These are phyloP conservation scores for Podila clonocystis DNA, from an alignment of 192 early-diverging fungal species.

Conservation along the genomic window DNA sequence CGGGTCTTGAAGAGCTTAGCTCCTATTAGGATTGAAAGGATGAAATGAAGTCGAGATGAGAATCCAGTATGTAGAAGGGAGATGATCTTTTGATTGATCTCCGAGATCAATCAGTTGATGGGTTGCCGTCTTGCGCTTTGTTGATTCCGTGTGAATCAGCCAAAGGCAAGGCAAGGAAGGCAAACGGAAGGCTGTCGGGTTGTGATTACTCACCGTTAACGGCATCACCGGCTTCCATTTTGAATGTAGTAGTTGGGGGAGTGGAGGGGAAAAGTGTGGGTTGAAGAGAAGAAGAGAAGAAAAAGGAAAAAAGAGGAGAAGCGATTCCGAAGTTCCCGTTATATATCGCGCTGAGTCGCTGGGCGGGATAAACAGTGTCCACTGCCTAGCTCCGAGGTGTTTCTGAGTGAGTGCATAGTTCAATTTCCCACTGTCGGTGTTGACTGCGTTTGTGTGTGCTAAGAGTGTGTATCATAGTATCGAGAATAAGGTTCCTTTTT, in stretches of 20 bases:
- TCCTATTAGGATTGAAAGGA: conserved; percentile 14
- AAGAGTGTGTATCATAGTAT: too few species aligned
- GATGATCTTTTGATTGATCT: conserved; percentile 8
- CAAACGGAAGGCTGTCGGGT: neutral
- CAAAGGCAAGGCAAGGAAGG: neutral
- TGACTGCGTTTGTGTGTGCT: neutral
- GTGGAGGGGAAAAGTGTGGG: conserved; percentile 2
- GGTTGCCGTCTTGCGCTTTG: neutral
- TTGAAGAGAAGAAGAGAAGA: neutral
- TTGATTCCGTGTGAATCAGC: neutral
- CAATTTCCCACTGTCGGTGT: neutral
- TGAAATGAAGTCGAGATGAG: conserved; percentile 1
- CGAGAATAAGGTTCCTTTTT: too few species aligned
- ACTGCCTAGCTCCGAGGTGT: neutral
- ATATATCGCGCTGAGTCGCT: neutral
- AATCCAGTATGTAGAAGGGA: neutral
- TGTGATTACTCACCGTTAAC: conserved; percentile 31
- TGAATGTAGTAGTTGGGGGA: conserved; percentile 15
- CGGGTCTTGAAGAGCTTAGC: conserved; percentile 92
- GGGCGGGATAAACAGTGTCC: neutral
- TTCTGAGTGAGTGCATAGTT: neutral
- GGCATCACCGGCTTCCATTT: conserved; percentile 36
- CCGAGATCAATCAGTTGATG: neutral
- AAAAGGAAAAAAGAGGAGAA: neutral
- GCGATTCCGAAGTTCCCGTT: conserved; percentile 17